Percentiles rank a stretch among this genome's conserved stretches.
phyloP scores from a whole-genome alignment of 1,284 basidiomycete genomes.

The Vanrija sp. region DNA sequence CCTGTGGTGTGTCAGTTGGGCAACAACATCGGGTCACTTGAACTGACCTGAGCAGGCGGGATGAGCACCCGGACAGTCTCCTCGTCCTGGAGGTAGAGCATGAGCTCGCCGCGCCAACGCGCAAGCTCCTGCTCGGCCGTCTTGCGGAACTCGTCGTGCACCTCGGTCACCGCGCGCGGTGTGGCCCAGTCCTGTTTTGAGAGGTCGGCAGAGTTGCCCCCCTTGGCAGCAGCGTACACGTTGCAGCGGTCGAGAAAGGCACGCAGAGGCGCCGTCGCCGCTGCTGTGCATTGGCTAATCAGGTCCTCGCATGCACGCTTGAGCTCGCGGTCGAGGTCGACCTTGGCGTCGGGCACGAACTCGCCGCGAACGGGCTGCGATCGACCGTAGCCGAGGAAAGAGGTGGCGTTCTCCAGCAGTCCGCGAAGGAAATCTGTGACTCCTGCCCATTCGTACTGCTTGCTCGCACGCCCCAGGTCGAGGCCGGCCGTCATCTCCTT shows the following conservation, averaged over 20 bases:
- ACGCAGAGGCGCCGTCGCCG: constrained; percentile 56
- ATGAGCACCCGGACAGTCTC: constrained; percentile 71
- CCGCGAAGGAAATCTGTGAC: constrained; percentile 64
- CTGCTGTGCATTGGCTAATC: constrained; percentile 61
- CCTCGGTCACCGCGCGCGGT: constrained; percentile 47
- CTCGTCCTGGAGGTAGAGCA: constrained; percentile 72
- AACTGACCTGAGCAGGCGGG: constrained; percentile 58
- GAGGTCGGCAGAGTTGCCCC: constrained; percentile 46
- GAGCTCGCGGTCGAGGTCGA: constrained; percentile 80
- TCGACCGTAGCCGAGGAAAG: constrained; percentile 57
- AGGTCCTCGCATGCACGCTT: constrained; percentile 76
- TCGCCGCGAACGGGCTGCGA: constrained; percentile 18
- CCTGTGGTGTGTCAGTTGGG: constrained; percentile 21
- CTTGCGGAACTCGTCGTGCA: constrained; percentile 57
- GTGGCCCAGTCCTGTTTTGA: constrained; percentile 54
- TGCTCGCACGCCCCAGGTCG: constrained; percentile 56
- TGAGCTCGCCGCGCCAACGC: constrained; percentile 56
- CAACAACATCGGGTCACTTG: constrained; percentile 31
- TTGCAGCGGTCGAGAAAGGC: constrained; percentile 59
- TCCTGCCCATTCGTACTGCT: constrained; percentile 48
- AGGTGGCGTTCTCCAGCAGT: constrained; percentile 64
- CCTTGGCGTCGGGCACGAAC: constrained; percentile 41
- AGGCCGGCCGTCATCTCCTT: constrained; percentile 80
- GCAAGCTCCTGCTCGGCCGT: constrained; percentile 56
- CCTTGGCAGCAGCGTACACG: constrained; percentile 29